These are phyloP conservation scores for Elasticomyces elasticus DNA, from an alignment of 495 filamentous ascomycete genomes.

Conservation along the genomic window DNA sequence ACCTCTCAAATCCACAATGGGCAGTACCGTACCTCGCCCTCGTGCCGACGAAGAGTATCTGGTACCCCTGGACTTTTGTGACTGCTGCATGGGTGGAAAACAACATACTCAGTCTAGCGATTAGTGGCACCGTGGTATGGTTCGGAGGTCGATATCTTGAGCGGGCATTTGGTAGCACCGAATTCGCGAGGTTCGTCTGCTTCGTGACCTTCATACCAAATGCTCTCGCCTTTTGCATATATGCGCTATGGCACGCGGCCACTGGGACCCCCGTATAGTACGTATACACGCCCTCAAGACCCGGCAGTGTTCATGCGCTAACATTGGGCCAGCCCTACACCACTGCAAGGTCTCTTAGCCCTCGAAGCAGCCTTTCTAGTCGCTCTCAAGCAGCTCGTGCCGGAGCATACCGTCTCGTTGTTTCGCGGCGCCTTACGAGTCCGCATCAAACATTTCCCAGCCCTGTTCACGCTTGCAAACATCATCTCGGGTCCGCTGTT, in stretches of 20 bases:
- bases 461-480: slow-evolving; percentile 74
- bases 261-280: slow-evolving; percentile 19
- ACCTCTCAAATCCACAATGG: slow-evolving; percentile 35
- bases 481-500: slow-evolving; percentile 67
- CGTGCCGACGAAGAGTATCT: slow-evolving; percentile 68
- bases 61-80: slow-evolving; percentile 87
- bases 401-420: slow-evolving; percentile 93
- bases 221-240: slow-evolving; percentile 56
- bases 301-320: neutral
- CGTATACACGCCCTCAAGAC: neutral
- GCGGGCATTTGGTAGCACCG: slow-evolving; percentile 86
- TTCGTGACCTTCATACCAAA: slow-evolving; percentile 73
- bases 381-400: slow-evolving; percentile 95
- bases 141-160: slow-evolving; percentile 94
- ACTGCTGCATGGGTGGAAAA: slow-evolving; percentile 84
- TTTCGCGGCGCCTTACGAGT: slow-evolving; percentile 79
- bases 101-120: slow-evolving; percentile 76
- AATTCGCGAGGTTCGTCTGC: slow-evolving; percentile 84
- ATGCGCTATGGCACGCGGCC: slow-evolving; percentile 37
- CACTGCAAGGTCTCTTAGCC: slow-evolving; percentile 78
- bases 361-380: slow-evolving; percentile 92
- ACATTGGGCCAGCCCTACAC: slow-evolving; percentile 46
- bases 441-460: slow-evolving; percentile 87
- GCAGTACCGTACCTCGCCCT: slow-evolving; percentile 78
- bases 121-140: slow-evolving; percentile 74